Conservation (phyloP, 495 filamentous ascomycete species). For the Glutinoglossum americanum region DNA sequence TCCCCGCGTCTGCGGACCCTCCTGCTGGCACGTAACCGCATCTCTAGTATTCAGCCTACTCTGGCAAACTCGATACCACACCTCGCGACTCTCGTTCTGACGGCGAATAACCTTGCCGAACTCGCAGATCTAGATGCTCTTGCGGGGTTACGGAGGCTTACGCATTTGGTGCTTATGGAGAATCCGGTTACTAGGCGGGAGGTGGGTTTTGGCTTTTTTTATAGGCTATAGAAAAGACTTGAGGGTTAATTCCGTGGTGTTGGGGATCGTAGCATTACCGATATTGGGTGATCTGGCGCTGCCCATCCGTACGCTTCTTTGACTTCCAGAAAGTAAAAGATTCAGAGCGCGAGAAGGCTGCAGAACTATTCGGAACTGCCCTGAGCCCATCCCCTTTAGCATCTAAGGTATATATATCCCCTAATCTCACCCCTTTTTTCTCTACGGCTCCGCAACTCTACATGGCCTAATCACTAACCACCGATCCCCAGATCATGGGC, state of each 20-base stretch:
- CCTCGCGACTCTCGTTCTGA: constrained; percentile 55
- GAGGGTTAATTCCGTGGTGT: neutral
- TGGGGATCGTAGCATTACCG: constrained; percentile 53
- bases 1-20: constrained; percentile 71
- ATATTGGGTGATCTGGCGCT: constrained; percentile 74
- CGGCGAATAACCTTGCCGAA: constrained; percentile 53
- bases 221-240: neutral
- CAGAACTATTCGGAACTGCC: constrained; percentile 59
- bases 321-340: constrained; percentile 87
- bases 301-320: constrained; percentile 67
- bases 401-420: constrained; percentile 29
- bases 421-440: neutral
- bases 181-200: constrained; percentile 86
- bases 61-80: constrained; percentile 55
- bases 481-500: constrained; percentile 43
- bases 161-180: constrained; percentile 60
- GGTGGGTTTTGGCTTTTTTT: constrained; percentile 29
- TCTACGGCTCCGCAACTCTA: neutral
- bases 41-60: constrained; percentile 54
- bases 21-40: constrained; percentile 72
- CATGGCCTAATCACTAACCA: neutral
- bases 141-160: constrained; percentile 40
- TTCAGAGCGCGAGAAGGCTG: constrained; percentile 51
- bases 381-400: constrained; percentile 63
- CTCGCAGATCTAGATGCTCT: constrained; percentile 78